A percentile compares a stretch with the other conserved stretches of the same genome.
phyloP scores from a whole-genome alignment of 305 asterid genomes.

The Solanum chacoense region DNA sequence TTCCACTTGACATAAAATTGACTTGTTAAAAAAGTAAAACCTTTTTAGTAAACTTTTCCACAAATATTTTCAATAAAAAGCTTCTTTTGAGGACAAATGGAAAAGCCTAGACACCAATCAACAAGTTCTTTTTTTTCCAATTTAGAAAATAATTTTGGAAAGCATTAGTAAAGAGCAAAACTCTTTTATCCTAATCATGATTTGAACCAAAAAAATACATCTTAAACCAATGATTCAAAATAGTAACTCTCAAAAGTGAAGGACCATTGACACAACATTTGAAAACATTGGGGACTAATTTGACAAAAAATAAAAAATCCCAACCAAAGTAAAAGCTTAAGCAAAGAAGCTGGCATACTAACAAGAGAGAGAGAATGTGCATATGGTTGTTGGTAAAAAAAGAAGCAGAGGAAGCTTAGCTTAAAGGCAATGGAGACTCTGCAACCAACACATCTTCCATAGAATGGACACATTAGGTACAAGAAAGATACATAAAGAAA shows the following conservation, averaged over 20 bases:
- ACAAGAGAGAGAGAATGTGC: not conserved
- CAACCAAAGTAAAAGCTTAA: not conserved
- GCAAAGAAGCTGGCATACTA: slow-evolving; percentile 6
- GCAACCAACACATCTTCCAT: slow-evolving; percentile 57
- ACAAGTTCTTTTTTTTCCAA: not conserved
- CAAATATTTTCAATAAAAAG: not conserved
- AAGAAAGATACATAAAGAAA: slow-evolving; percentile 7
- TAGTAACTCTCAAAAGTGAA: not conserved
- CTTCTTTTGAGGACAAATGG: not conserved
- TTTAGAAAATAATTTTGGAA: not conserved
- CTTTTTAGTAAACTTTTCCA: not conserved
- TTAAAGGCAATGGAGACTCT: slow-evolving; percentile 97
- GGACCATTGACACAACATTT: not conserved
- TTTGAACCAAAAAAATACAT: not conserved
- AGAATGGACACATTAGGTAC: slow-evolving; percentile 16
- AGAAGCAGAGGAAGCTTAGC: slow-evolving; percentile 61
- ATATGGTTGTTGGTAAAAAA: slow-evolving; percentile 39
- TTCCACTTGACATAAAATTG: not conserved
- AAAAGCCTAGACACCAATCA: not conserved
- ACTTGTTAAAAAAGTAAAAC: not conserved
- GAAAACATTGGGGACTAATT: not conserved
- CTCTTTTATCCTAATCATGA: not conserved
- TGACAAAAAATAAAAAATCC: not conserved
- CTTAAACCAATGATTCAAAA: not conserved
- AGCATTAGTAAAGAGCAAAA: not conserved